Base-by-base conservation (phyloP, 352 stramenopile genomes). In the Globisporangium apiculatum region DNA sequence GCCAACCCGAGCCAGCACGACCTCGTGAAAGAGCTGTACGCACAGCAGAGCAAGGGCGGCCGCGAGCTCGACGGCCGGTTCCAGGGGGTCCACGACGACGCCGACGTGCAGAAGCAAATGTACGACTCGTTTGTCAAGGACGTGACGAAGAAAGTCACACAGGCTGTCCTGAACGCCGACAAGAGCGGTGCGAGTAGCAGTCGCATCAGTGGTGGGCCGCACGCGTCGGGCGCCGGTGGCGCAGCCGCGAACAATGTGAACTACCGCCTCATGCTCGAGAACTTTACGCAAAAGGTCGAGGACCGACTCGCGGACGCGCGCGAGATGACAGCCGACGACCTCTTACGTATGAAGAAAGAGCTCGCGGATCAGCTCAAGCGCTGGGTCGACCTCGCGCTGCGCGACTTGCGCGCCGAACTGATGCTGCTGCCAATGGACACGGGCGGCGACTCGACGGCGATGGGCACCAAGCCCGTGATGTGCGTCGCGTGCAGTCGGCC, bases 401-500 rank as follows among this genome's bases (percentile, higher is more conserved):
- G 77, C 10, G 77, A 91, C 3, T 57, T 91, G 50, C 76, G 82
- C 24, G 72, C 66, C 45, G 78, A 91, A 69, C 70, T 91, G 38
- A 78, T 79, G 68, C 53, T 86, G n/a, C 73, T 81, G 40, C 61
- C 67, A 11, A 46, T 68, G 48, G 66, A 59, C n/a, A 73, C 68
- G 51, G 75, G 79, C 50, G 75, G 79, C 48, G 81, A 90, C 45
- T 84, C 82, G 47, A 92, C 84, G 4, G 79, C 84, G 6, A 74
- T 92, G 55, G 82, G 79, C 38, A 91, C 82, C 14, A 91, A 89
- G 49, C 79, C 81, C 0, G 73, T 89, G 31, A 91, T 94, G 79
- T 92, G 82, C 54, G 82, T 94, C 35, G 82, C 82, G 5, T 91
- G 83, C 55, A 91, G 81, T 56, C 78, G 81, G 0, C 83, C 83